Evolutionary conservation across 2,329 filamentous ascomycete species (phyloP), one percentile per base, ranked within the genome.

Genomic region (Aspergillus felis): DNA sequence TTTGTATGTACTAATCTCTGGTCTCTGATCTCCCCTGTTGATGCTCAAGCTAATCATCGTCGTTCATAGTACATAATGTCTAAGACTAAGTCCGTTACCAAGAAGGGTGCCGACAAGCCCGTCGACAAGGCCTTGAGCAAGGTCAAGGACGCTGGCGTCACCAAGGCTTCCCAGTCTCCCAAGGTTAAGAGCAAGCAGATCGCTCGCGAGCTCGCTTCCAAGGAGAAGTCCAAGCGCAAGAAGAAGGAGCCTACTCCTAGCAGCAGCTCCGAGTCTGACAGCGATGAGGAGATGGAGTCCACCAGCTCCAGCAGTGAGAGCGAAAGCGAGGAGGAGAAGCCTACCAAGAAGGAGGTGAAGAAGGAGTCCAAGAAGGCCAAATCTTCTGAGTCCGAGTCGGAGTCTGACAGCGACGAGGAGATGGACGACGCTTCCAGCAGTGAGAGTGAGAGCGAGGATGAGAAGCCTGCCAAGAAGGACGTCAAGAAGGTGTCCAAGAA

Each of bases 181-280:
- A 78, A 78, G 66, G 63, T 71, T 55, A 78, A 79, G 75, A 75
- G 74, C 72, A 79, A 78, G 70, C 70, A 74, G 57, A 66, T 78
- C 55, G 76, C 76, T 59, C 72, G 71, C 59, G 71, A 76, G 60
- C 65, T 75, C 29, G 72, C 69, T 54, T 56, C 67, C 51, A 78
- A 78, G 68, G 72, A 74, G 55, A 78, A 78, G 71, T 72, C 64
- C 55, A 69, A 74, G 65, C 73, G 76, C 65, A 71, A 76, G 71
- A 78, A 78, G 72, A 76, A 76, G 68, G 75, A 61, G 41, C 64
- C 65, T 62, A 74, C 74, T 53, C 71, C 73, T 54, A 70, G 69
- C 51, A 73, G 70, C 59, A 71, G 65, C 52, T 71, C 71, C 46
- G 68, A 70, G 55, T 71, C 67, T 55, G 56, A 74, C 32, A 73